Base-by-base conservation (phyloP, 192 early-diverging fungal genomes). In the Martensiomyces pterosporus region DNA sequence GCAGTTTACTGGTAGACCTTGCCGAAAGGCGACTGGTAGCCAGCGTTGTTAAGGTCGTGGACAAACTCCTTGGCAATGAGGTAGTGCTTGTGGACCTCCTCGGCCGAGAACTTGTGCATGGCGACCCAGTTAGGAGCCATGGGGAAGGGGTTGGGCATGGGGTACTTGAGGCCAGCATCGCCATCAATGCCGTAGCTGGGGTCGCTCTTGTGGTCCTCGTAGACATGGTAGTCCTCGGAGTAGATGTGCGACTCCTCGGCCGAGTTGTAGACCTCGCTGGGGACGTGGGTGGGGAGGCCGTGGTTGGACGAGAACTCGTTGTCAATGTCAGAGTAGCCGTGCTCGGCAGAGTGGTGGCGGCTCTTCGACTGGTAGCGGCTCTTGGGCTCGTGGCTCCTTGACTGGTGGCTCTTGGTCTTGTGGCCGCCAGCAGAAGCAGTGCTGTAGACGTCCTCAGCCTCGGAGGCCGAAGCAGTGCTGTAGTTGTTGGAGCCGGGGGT, bases 21-120 rank as follows among this genome's bases (percentile, higher is more conserved):
- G 43, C 62, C 68, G 35, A 52, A 74, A 1, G 71, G 64, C 55
- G 71, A 74, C 55, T 67, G 64, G 60, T 67, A 74, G 15, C 50
- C 55, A 32, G 42, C 51, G 25, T 34, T 26, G 47, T 66, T 75
- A 54, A 75, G 52, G 35, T 75, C 71, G 23, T 18, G n/a, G 14
- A 67, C 64, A 64, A 75, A 75, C 54, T 63, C 47, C 43, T 25
- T 49, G 33, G 69, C 62, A 24, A 54, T 22, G 4, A 24, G 21
- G 26, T 73, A 73, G 62, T 61, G 36, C 57, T 60, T 26, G 49
- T 54, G 64, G 50, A 74, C 47, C 39, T 63, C 64, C 13, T 16
- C 34, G 22, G 47, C 33, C 25, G 63, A 58, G 51, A 67, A 57
- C 29, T 49, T 45, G 59, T 67, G 63, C 71, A 74, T 74, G 55